Base-by-base conservation (phyloP, 2,329 filamentous ascomycete genomes). In the Colletotrichum costaricense region DNA sequence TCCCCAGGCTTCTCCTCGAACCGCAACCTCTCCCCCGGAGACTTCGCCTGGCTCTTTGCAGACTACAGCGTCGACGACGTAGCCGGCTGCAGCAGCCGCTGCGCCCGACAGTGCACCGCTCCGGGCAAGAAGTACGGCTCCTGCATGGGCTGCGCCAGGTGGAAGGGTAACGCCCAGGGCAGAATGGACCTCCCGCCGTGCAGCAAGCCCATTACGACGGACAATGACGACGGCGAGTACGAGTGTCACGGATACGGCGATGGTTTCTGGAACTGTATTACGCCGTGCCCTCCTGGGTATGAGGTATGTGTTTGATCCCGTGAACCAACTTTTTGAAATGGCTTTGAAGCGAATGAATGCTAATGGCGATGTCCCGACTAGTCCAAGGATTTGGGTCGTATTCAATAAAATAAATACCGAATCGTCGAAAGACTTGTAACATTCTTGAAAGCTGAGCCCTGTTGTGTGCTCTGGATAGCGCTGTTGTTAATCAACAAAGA, bases 251-350 rank as follows among this genome's bases (percentile, higher is more conserved):
- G 63, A 1, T 55, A 56, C n/a, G 30, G 46, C 26, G 49, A 55
- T n/a, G 26, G 12, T 19, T 65, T 65, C n/a, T 65, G 49, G 63
- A 35, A 65, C n/a, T 65, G 63, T 19, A 38, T 65, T 12, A 65
- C 63, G 49, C 46, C 19, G 30, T 65, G 63, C 75, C 42, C 75
- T 77, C 60, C 69, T 79, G 60, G 75, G 76, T 76, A 76, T 55
- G 24, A n/a, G 22, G 49, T 54, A 54, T 9, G 49, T 54, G 49
- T 54, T 54, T 54, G n/a, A 2, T 24, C 49, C 49, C 49, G 3
- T 9, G 7, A 24, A 35, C 11, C 49, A 11, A 5, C 26, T 14
- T 54, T 4, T 12, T 24, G 11, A 7, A 7, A 42, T 42, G 14
- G 5, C 2, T 42, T 16, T 42, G 14, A 7, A 11, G 33, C 11